phyloP scores from a whole-genome alignment of 768 basidiomycete genomes.

The Russula ochroleuca region DNA sequence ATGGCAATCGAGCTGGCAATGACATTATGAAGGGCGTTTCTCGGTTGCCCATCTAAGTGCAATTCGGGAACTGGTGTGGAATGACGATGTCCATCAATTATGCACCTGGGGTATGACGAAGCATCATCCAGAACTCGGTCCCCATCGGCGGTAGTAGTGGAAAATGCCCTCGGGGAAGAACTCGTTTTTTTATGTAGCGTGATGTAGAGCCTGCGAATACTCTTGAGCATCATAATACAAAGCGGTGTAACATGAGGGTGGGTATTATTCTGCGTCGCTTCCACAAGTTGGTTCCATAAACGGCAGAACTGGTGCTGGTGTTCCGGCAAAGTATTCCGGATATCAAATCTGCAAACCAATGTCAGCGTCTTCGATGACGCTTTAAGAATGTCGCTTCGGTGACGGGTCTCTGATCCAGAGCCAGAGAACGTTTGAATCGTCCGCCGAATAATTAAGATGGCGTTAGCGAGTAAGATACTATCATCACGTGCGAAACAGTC shows the following conservation, averaged over 20 bases:
- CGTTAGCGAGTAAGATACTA: not conserved
- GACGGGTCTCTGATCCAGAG: not conserved
- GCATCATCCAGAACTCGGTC: no score
- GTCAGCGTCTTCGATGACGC: not conserved
- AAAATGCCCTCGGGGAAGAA: no score
- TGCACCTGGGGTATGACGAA: no score
- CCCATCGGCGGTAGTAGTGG: no score
- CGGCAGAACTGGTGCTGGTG: slow-evolving; percentile 4
- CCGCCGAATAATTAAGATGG: not conserved
- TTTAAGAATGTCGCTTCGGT: not conserved
- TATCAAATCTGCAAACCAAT: not conserved
- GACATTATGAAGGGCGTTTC: no score
- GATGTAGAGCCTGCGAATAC: slow-evolving; percentile 5
- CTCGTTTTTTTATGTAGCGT: not conserved
- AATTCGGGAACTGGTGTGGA: no score
- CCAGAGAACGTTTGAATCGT: not conserved
- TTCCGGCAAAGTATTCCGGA: not conserved
- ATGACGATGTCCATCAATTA: no score
- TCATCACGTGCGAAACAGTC: not conserved
- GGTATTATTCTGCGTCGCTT: not conserved
- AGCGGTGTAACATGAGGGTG: not conserved
- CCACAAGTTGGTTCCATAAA: slow-evolving; percentile 1
- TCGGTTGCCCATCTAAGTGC: no score
- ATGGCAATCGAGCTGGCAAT: no score
- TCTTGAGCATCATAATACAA: not conserved